Conservation (phyloP, 2,329 filamentous ascomycete genomes). For the Fusarium falciforme region DNA sequence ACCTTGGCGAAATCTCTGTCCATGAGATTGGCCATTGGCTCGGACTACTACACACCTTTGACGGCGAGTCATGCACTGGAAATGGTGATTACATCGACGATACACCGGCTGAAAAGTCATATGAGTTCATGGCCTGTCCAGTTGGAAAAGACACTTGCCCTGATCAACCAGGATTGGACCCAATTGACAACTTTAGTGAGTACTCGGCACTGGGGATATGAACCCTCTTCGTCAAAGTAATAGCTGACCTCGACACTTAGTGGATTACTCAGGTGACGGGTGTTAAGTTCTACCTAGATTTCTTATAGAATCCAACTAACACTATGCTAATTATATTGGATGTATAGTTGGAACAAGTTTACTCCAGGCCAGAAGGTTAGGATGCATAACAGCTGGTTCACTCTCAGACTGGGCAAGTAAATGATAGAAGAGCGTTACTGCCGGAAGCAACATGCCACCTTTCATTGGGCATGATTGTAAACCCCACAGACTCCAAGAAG, state of each 20-base stretch:
- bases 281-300: neutral
- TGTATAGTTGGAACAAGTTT: neutral
- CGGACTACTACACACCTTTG: neutral
- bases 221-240: no score
- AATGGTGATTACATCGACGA: neutral
- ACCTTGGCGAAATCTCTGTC: neutral
- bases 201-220: neutral
- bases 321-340: neutral
- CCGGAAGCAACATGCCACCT: no score
- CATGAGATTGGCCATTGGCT: slow-evolving; percentile 4
- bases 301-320: no score
- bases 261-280: neutral
- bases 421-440: neutral
- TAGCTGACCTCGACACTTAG: neutral
- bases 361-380: neutral
- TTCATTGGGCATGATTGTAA: no score
- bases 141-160: neutral
- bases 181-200: neutral
- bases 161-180: neutral
- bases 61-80: neutral
- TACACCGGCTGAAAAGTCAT: neutral
- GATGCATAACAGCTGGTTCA: neutral
- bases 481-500: no score
- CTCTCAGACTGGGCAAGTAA: neutral
- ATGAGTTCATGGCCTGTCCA: neutral